Evolutionary conservation across 129 eudicot species (phyloP).

Genomic region (Centrapalus pauciflorus): DNA sequence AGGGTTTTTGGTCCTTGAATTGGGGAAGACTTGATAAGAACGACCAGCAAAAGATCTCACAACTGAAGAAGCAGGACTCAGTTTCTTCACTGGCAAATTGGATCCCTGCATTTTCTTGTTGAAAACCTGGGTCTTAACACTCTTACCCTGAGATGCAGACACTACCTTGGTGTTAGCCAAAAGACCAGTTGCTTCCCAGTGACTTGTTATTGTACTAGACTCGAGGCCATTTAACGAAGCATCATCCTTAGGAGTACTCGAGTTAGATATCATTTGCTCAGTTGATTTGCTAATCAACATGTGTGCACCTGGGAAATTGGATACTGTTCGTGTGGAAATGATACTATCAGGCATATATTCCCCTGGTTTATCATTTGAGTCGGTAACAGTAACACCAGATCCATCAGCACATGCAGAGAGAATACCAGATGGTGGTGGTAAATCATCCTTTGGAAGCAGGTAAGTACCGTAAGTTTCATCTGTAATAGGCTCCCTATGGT

Average conservation of each 20-base stretch:
- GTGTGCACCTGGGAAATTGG: conserved; percentile 6
- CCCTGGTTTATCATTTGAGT: conserved; percentile 21
- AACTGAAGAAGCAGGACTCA: conserved; percentile 34
- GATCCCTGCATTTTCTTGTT: conserved; percentile 24
- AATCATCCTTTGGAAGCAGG: conserved; percentile 10
- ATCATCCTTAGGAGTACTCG: conserved; percentile 10
- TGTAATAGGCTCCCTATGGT: conserved; percentile 2
- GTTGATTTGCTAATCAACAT: conserved; percentile 18
- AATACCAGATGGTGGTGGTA: conserved; percentile 8
- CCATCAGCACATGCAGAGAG: conserved; percentile 14
- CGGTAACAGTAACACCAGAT: conserved; percentile 11
- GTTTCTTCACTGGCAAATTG: conserved; percentile 32
- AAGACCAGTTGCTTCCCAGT: conserved; percentile 5
- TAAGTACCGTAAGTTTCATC: conserved; percentile 5
- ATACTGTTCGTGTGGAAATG: conserved; percentile 25
- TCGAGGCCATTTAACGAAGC: conserved; percentile 16
- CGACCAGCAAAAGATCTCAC: conserved; percentile 39
- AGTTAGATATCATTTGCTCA: conserved; percentile 13
- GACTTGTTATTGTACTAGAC: conserved; percentile 20
- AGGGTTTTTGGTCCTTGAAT: conserved; percentile 33
- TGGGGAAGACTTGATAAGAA: conserved; percentile 22
- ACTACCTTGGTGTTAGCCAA: conserved; percentile 2
- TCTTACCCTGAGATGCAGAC: conserved; percentile 31
- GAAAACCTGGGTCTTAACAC: conserved; percentile 18
- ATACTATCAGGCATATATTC: conserved; percentile 25